Evolutionary conservation across 495 filamentous ascomycete species (phyloP), one percentile per base, ranked within the genome.

Genomic region (Talaromyces trachyspermus): DNA sequence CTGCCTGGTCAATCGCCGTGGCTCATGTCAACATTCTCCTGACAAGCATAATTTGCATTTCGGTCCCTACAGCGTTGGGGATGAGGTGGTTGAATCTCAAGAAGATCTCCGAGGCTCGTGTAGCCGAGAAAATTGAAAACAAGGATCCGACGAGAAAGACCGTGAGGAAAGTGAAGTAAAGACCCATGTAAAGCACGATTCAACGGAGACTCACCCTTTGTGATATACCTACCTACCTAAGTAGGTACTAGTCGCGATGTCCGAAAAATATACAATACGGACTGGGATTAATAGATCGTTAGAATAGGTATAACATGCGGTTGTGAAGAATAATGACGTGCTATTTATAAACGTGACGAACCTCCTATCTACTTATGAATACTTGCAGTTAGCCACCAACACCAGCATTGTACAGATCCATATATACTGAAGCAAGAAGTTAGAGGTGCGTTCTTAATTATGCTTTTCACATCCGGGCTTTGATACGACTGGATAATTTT

Each of bases 401-500:
- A n/a, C n/a, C n/a, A n/a, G n/a, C n/a, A n/a, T n/a, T n/a, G n/a
- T n/a, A n/a, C n/a, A n/a, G n/a, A n/a, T n/a, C n/a, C n/a, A n/a
- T 7, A 30, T 30, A 30, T 12, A 12, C 27, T 7, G 27, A 30
- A 6, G 12, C 27, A 6, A 12, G 12, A 30, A 30, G 27, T 6
- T 30, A 7, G 7, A 24, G 19, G 8, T 22, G 18, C 37, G 15
- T 11, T n/a, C 29, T 23, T 55, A 84, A 58, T 81, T 72, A 54
- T 71, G 56, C 65, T 85, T 86, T 85, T 85, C 35, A 53, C 54
- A 39, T 71, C 64, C 15, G 45, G 50, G 11, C 56, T 56, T 19
- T 53, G 53, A 39, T 68, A 65, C 46, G 72, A 70, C 30, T 66
- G 64, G 49, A 85, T 82, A 24, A 81, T 74, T 3, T 64, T 58